Evolutionary conservation across 768 basidiomycete genomes (phyloP).

Genomic region (Galerina marginata): DNA sequence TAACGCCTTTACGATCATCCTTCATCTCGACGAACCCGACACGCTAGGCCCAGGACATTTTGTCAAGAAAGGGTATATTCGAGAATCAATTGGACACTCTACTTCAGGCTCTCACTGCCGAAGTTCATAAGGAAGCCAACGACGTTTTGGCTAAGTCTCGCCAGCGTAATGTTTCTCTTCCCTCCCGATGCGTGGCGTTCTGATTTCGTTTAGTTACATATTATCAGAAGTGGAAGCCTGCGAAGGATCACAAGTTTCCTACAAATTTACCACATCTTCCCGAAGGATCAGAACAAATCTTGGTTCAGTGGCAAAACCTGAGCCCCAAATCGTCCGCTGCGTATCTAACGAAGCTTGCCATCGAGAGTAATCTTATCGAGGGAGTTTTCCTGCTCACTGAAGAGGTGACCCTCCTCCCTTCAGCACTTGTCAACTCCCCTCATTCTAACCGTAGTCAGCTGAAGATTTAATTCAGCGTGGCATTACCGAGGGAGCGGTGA

Average conservation of each 20-base stretch:
- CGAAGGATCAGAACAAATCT: slow-evolving; percentile 23
- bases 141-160: slow-evolving; percentile 1
- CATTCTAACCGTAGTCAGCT: slow-evolving; percentile 21
- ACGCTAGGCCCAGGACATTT: slow-evolving; percentile 21
- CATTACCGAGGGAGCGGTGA: slow-evolving; percentile 19
- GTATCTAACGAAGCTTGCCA: slow-evolving; percentile 29
- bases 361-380: slow-evolving; percentile 36
- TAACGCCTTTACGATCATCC: too few species aligned
- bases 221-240: slow-evolving; percentile 27
- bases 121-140: not conserved
- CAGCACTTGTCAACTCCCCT: not conserved
- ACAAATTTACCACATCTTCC: slow-evolving; percentile 25
- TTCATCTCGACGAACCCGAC: not conserved
- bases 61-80: slow-evolving; percentile 8
- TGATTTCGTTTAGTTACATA: slow-evolving; percentile 6
- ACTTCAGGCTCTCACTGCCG: not conserved
- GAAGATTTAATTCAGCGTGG: slow-evolving; percentile 27
- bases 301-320: slow-evolving; percentile 24
- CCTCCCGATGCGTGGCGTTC: not conserved
- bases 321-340: slow-evolving; percentile 13
- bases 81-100: slow-evolving; percentile 1
- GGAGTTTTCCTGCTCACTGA: slow-evolving; percentile 17
- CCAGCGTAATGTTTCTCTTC: not conserved
- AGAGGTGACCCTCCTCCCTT: not conserved
- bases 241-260: slow-evolving; percentile 30